These are phyloP conservation scores for Scutellaria minor DNA, from an alignment of 257 asterid genomes.

Conservation along the genomic window DNA sequence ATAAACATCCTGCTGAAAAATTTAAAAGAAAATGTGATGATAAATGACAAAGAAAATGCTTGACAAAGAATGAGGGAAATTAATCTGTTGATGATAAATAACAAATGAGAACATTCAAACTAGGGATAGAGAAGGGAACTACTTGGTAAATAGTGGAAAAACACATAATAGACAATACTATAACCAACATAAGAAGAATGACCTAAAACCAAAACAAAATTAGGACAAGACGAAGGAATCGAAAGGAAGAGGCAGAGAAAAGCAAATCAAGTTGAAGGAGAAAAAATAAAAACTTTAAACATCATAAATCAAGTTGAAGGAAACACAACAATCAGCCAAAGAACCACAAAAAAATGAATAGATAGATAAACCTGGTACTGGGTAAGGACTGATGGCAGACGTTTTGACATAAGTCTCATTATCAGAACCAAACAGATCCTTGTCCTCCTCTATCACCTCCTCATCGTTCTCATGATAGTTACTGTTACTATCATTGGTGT, in stretches of 20 bases:
- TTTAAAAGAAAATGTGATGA: neutral
- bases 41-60: neutral
- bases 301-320: conserved; percentile 10
- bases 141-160: neutral
- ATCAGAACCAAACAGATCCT: conserved; percentile 95
- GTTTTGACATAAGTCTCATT: conserved; percentile 83
- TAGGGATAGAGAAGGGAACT: neutral
- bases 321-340: neutral
- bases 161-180: neutral
- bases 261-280: neutral
- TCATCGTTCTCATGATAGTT: conserved; percentile 42
- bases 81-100: neutral
- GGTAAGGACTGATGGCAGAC: conserved; percentile 58
- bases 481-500: conserved; percentile 30
- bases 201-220: conserved; percentile 18
- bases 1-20: neutral
- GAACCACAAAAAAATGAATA: neutral
- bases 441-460: conserved; percentile 53
- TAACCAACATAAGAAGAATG: neutral
- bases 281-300: conserved; percentile 8
- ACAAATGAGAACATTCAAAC: neutral
- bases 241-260: neutral
- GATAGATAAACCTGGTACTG: conserved; percentile 71
- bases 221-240: neutral
- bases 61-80: neutral